Base-by-base conservation (phyloP, 805 yeast species). In the Lachancea kluyveri region DNA sequence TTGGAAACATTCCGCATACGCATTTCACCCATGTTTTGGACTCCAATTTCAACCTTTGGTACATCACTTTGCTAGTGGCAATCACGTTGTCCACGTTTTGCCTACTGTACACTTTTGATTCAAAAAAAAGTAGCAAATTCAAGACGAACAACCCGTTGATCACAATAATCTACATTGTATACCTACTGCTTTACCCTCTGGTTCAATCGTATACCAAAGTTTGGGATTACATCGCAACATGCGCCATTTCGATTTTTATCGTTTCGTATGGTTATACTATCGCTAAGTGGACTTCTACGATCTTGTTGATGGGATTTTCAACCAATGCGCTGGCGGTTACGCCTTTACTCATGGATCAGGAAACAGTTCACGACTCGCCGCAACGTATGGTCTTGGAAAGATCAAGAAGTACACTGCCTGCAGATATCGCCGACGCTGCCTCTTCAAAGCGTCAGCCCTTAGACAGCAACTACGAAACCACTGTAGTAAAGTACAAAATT, bases 401-500 rank as follows among this genome's bases (percentile, higher is more conserved):
- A 12, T 39, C 48, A 8, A 22, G 17, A 5, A 40, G 37, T n/a
- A 26, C 42, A 7, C 31, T 46, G 30, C 51, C 54, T 3, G 37
- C 42, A 14, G 41, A 47, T 3, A 27, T 25, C n/a, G 11, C 17
- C 5, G 10, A 9, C 11, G 22, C 26, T 19, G 4, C 20, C 3
- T n/a, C n/a, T n/a, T n/a, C n/a, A n/a, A 20, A 23, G 12, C 21
- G 12, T 14, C 12, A 23, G 20, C 17, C 16, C 13, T 4, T 4
- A n/a, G 3, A 14, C 11, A 28, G 19, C 16, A 25, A 29, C 6
- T 20, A 35, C 21, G 43, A 48, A 21, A 45, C 57, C 6, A 32
- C 44, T 6, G 24, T 33, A 12, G 36, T 70, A 8, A 63, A 61
- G 36, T 36, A 59, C 0, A 47, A 59, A 4, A 65, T 82, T 4